These are phyloP conservation scores for Hypocreales sp. DNA, from an alignment of 2,329 filamentous ascomycete species.

Conservation along the genomic window DNA sequence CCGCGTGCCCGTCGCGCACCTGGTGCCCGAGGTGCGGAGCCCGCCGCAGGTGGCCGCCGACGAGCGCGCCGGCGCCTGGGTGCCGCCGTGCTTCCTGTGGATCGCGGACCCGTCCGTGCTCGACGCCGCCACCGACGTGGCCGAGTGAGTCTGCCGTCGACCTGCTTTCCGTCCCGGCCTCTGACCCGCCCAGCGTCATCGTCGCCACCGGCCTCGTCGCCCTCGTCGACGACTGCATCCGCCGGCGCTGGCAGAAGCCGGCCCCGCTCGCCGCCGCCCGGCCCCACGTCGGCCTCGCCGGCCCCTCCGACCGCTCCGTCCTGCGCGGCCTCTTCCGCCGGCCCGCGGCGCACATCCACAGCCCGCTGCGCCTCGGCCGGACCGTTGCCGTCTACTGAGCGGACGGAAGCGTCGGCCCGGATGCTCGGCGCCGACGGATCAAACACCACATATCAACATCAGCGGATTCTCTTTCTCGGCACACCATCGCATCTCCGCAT, in stretches of 20 bases:
- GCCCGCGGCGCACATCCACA: conserved; percentile 9
- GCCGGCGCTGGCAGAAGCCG: conserved; percentile 47
- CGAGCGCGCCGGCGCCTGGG: conserved; percentile 67
- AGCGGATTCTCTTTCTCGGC: too few relatives aligned
- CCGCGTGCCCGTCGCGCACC: conserved; percentile 55
- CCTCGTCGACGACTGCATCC: conserved; percentile 84
- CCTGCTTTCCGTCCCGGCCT: conserved; percentile 9
- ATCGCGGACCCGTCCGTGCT: conserved; percentile 63
- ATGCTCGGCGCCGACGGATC: too few relatives aligned
- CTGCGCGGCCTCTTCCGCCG: conserved; percentile 4
- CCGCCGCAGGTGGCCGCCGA: conserved; percentile 57
- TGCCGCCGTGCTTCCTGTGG: conserved; percentile 82
- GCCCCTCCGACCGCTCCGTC: not conserved
- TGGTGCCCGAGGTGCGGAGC: conserved; percentile 65
- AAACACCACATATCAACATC: too few relatives aligned
- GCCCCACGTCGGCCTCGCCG: conserved; percentile 6
- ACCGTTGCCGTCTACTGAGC: conserved; percentile 21
- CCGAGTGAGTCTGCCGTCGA: conserved; percentile 48
- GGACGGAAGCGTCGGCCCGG: too few relatives aligned
- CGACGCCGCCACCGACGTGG: conserved; percentile 58
- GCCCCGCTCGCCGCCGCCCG: conserved; percentile 1
- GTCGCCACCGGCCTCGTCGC: conserved; percentile 80
- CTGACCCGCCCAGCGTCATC: conserved; percentile 48
- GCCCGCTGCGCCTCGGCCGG: conserved; percentile 20
- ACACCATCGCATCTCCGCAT: too few relatives aligned